Percentiles rank a stretch among this genome's conserved stretches.
Conservation (phyloP, 148 eudicot genomes). For the Cornus kousa region DNA sequence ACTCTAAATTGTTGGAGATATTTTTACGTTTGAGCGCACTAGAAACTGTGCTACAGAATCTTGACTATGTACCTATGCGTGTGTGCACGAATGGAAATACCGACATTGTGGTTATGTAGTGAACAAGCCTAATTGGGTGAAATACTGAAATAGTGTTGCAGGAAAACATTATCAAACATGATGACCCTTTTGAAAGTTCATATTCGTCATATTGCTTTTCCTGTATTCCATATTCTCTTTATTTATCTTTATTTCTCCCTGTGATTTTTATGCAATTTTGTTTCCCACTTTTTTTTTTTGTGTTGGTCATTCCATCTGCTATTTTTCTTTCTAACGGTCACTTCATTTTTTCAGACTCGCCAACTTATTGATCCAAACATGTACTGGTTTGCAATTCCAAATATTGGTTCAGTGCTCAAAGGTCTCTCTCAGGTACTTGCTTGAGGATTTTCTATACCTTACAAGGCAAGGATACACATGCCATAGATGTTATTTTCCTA, state of each 20-base stretch:
- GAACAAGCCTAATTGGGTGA: not conserved
- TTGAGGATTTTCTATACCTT: not conserved
- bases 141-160: not conserved
- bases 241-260: not conserved
- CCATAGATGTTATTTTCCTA: no score
- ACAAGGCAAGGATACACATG: no score
- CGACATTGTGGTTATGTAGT: not conserved
- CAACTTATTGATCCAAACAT: conserved; percentile 85
- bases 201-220: not conserved
- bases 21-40: not conserved
- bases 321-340: conserved; percentile 4
- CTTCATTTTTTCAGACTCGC: conserved; percentile 56
- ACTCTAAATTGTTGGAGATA: no score
- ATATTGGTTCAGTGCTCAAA: conserved; percentile 80
- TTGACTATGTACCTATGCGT: not conserved
- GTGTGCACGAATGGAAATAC: not conserved
- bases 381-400: conserved; percentile 97
- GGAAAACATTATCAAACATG: not conserved
- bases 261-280: no score
- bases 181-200: not conserved
- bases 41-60: not conserved
- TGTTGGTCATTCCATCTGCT: not conserved
- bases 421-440: conserved; percentile 77
- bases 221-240: not conserved
- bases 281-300: not conserved